phyloP scores from a whole-genome alignment of 1,284 basidiomycete species.

The Pseudozyma flocculosa region DNA sequence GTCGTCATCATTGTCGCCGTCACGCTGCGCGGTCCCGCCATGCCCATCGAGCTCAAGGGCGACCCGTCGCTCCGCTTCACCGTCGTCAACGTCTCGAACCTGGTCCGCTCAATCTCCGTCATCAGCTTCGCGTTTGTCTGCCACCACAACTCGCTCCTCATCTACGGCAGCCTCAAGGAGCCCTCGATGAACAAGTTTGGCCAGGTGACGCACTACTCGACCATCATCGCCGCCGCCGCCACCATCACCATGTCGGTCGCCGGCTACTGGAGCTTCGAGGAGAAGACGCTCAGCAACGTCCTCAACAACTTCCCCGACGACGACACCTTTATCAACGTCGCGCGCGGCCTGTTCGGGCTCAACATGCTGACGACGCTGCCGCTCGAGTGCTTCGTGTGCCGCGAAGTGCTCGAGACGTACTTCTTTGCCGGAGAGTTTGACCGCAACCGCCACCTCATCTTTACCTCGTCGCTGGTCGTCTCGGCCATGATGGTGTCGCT shows the following conservation, averaged over 20 bases:
- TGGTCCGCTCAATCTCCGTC: conserved; percentile 54
- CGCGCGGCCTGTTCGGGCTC: conserved; percentile 89
- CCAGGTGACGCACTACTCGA: conserved; percentile 74
- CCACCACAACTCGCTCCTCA: conserved; percentile 61
- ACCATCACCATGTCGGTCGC: conserved; percentile 72
- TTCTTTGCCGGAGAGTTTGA: conserved; percentile 46
- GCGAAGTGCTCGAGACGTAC: conserved; percentile 66
- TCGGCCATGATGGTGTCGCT: conserved; percentile 83
- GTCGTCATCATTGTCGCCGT: conserved; percentile 87
- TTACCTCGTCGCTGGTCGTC: conserved; percentile 82
- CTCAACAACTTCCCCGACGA: conserved; percentile 57
- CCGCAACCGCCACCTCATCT: conserved; percentile 74
- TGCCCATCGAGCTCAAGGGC: conserved; percentile 76
- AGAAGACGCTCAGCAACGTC: conserved; percentile 71
- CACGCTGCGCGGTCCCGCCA: conserved; percentile 78
- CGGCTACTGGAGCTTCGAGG: conserved; percentile 87
- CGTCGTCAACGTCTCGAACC: conserved; percentile 74
- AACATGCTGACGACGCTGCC: conserved; percentile 99
- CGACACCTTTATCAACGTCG: conserved; percentile 66
- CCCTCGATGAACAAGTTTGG: conserved; percentile 94
- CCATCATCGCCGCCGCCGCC: conserved; percentile 51
- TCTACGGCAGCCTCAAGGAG: conserved; percentile 87
- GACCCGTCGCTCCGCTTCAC: conserved; percentile 67
- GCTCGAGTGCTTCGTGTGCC: conserved; percentile 87
- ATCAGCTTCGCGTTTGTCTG: conserved; percentile 58